phyloP scores from a whole-genome alignment of 2,329 filamentous ascomycete species.

The Ascochyta koolunga region DNA sequence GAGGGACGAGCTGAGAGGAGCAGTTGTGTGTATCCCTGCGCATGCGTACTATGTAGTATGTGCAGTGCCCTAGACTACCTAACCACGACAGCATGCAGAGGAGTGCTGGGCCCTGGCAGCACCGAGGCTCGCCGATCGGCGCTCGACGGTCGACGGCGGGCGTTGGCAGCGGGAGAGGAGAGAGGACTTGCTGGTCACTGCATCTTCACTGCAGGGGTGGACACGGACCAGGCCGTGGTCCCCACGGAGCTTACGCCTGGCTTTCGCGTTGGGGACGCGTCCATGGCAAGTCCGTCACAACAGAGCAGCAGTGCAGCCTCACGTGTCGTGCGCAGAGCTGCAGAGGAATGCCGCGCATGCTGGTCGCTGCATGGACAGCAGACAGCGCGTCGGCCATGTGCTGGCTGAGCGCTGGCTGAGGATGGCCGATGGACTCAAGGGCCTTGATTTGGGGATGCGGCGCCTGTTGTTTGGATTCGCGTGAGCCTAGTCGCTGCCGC shows the following conservation, averaged over 20 bases:
- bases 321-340: neutral
- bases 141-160: neutral
- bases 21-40: neutral
- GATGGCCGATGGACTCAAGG: neutral
- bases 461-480: slow-evolving; percentile 5
- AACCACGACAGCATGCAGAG: slow-evolving; percentile 1
- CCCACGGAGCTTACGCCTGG: neutral
- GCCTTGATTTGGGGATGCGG: slow-evolving; percentile 4
- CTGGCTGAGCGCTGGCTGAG: slow-evolving; percentile 7
- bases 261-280: slow-evolving; percentile 12
- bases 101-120: slow-evolving; percentile 16
- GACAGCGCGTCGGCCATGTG: neutral
- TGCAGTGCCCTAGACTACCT: too few relatives aligned
- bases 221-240: neutral
- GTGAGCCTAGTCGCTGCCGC: slow-evolving; percentile 2
- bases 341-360: slow-evolving; percentile 3
- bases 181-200: too few relatives aligned
- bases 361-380: slow-evolving; percentile 4
- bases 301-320: slow-evolving; percentile 2
- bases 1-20: neutral
- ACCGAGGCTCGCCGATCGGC: slow-evolving; percentile 4
- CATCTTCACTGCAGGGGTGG: neutral
- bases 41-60: too few relatives aligned
- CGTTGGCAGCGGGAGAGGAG: neutral
- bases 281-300: neutral